Percentiles rank a stretch among this genome's conserved stretches.
Conservation (phyloP, 2,329 filamentous ascomycete species). For the Fusarium aywerte region DNA sequence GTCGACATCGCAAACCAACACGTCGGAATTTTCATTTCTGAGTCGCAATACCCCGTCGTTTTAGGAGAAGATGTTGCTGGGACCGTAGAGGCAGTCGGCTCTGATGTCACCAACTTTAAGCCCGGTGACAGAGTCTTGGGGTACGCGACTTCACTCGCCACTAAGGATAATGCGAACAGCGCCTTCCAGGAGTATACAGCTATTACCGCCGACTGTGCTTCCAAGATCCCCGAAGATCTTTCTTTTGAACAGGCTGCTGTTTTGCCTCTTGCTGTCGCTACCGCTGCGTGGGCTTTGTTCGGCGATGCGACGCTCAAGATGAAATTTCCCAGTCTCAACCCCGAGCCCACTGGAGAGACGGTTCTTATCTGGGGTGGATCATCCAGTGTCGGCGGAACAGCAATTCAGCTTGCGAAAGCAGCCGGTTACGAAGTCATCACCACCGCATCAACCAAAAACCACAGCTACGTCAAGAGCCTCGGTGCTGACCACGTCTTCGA, state of each 20-base stretch:
- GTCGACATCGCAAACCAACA: slow-evolving; percentile 44
- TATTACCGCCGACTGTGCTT: slow-evolving; percentile 18
- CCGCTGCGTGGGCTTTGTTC: slow-evolving; percentile 39
- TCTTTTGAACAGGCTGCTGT: slow-evolving; percentile 37
- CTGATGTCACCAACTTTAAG: slow-evolving; percentile 36
- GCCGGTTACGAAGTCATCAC: slow-evolving; percentile 59
- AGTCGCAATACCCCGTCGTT: slow-evolving; percentile 37
- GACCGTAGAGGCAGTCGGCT: slow-evolving; percentile 48
- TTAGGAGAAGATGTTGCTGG: slow-evolving; percentile 50
- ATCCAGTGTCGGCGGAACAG: slow-evolving; percentile 57
- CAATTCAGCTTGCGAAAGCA: slow-evolving; percentile 57
- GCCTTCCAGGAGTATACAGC: slow-evolving; percentile 34
- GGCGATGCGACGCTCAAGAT: slow-evolving; percentile 19
- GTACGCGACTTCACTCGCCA: slow-evolving; percentile 47
- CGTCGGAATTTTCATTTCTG: slow-evolving; percentile 9
- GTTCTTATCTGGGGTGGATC: slow-evolving; percentile 60
- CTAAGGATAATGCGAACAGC: slow-evolving; percentile 41
- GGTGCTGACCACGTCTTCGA: slow-evolving; percentile 59
- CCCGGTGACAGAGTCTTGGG: slow-evolving; percentile 39
- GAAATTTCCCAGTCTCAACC: slow-evolving; percentile 8
- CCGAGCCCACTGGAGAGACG: background rate
- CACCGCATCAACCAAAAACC: slow-evolving; percentile 56
- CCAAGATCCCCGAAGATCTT: slow-evolving; percentile 36
- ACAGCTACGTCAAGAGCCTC: slow-evolving; percentile 55
- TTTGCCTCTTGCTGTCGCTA: slow-evolving; percentile 39